Evolutionary conservation across 75 land plant species (phyloP), one percentile per base, ranked within the genome.

Genomic region (Picea glauca): DNA sequence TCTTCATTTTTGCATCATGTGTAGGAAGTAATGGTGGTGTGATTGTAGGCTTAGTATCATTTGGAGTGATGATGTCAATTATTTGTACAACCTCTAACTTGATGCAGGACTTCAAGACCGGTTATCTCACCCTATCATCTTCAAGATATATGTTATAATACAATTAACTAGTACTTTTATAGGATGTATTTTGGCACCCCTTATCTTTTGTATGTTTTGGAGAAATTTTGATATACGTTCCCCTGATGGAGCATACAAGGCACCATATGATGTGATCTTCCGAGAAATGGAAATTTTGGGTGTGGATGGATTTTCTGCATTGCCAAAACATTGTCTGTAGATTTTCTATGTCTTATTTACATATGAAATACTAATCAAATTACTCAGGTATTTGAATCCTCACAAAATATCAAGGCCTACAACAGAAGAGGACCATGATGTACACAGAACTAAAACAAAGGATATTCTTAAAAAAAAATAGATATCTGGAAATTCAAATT

Each of bases 51-150:
- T 81, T 92, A 3, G 93, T 84, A 0, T 85, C 90, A 13, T 92
- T 93, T 72, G 94, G 94, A 17, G 91, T 90, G 13, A 92, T 90
- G 91, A 90, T 92, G 94, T 86, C 86, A 61, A 91, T 92, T 30
- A 93, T 92, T 33, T 87, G 93, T 58, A 26, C 0, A 26, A 0
- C 26, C 26, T 26, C 26, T 26, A 26, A 26, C 26, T 26, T 26
- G 26, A 26, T 26, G 26, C 26, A 26, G 26, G 26, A 26, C 26
- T 26, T 26, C 26, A 26, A 26, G 26, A 26, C 26, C 0, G 26
- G 26, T 26, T 26, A 26, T 26, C 26, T 26, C 26, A 26, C 26
- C 26, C 26, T 26, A 26, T 26, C 26, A 26, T 26, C 26, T 26
- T 26, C 26, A 26, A 26, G 26, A 26, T 26, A 26, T 26, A 26